Conservation (phyloP, 2,329 filamentous ascomycete genomes). For the Massarina eburnea region DNA sequence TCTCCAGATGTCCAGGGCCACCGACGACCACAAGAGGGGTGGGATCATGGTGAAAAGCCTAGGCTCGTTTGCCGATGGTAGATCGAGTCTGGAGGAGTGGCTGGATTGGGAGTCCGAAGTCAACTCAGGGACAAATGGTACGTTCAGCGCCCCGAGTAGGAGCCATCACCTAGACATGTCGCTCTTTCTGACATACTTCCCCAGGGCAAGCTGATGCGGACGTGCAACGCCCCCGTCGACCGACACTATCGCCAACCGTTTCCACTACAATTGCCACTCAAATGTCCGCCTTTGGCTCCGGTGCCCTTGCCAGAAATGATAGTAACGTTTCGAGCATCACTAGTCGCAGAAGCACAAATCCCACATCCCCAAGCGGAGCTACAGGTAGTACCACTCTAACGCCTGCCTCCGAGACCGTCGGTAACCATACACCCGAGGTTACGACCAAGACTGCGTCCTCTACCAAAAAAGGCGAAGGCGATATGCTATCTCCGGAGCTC, state of each 20-base stretch:
- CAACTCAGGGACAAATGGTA: conserved; percentile 10
- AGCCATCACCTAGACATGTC: too few species aligned
- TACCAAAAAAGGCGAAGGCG: conserved; percentile 21
- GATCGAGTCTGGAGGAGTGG: conserved; percentile 38
- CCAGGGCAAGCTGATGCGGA: neutral
- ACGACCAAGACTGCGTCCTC: conserved; percentile 25
- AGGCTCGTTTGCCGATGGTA: conserved; percentile 41
- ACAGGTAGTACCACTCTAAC: conserved; percentile 22
- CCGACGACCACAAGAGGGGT: conserved; percentile 55
- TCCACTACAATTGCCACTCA: conserved; percentile 11
- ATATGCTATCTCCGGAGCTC: conserved; percentile 33
- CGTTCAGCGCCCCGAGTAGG: too few species aligned
- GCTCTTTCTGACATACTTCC: too few species aligned
- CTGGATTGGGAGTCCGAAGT: conserved; percentile 33
- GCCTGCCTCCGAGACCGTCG: conserved; percentile 24
- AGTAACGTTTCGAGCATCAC: conserved; percentile 24
- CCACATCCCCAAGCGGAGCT: conserved; percentile 19
- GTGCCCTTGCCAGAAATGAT: conserved; percentile 16
- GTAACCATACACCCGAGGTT: conserved; percentile 17
- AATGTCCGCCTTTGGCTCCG: conserved; percentile 13
- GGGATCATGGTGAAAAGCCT: conserved; percentile 55
- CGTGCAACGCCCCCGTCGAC: conserved; percentile 22
- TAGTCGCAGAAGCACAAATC: conserved; percentile 16
- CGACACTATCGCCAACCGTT: conserved; percentile 13
- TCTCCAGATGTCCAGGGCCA: conserved; percentile 58